Conservation (phyloP, 2,329 filamentous ascomycete genomes). For the Penicillium crustosum region DNA sequence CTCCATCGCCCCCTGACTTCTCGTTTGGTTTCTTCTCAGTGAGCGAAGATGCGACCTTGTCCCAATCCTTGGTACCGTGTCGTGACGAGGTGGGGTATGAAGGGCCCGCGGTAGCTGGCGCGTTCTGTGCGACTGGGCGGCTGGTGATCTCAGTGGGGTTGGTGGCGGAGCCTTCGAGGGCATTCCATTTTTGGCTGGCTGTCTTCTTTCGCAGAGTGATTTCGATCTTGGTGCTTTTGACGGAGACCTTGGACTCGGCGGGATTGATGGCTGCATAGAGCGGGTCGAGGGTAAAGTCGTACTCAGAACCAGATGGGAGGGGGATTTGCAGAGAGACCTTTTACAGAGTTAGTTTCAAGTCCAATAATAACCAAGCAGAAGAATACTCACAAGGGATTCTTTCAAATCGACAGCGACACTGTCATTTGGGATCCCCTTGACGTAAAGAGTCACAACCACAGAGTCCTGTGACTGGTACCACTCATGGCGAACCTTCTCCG, state of each 20-base stretch:
- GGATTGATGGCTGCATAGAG: conserved; percentile 67
- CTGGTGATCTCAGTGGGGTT: conserved; percentile 21
- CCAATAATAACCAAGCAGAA: background rate
- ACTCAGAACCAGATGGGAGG: conserved; percentile 53
- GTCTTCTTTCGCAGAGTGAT: conserved; percentile 67
- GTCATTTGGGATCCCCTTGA: conserved; percentile 63
- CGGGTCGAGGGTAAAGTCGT: conserved; percentile 63
- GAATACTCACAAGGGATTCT: conserved; percentile 43
- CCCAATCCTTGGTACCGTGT: conserved; percentile 86
- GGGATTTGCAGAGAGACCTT: conserved; percentile 61
- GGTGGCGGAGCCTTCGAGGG: conserved; percentile 52
- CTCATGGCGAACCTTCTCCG: conserved; percentile 64
- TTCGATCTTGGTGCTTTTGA: conserved; percentile 79
- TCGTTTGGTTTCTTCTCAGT: conserved; percentile 38
- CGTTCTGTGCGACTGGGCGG: conserved; percentile 17
- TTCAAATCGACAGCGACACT: conserved; percentile 55
- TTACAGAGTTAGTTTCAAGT: background rate
- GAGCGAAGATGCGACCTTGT: conserved; percentile 64
- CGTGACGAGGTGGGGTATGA: conserved; percentile 85
- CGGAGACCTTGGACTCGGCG: conserved; percentile 58
- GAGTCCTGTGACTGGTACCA: conserved; percentile 66
- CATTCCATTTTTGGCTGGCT: conserved; percentile 67
- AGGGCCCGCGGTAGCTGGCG: conserved; percentile 47
- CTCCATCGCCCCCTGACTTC: conserved; percentile 22
- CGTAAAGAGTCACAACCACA: conserved; percentile 64